Base-by-base conservation (phyloP, 768 basidiomycete genomes). In the Rhodotorula toruloides region DNA sequence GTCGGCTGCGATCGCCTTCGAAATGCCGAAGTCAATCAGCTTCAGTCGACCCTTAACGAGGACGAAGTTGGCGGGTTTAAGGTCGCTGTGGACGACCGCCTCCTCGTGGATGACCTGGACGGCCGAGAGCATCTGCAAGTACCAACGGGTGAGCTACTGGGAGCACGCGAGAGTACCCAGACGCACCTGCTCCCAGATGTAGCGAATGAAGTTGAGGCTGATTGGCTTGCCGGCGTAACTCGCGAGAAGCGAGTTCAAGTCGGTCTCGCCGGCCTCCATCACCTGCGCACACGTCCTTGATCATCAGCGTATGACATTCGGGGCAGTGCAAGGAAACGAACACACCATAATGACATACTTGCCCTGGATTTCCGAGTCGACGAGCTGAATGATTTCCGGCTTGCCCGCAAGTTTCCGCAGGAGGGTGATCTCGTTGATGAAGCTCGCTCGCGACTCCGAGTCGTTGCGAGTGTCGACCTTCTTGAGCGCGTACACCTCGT, bases 11-110 rank as follows among this genome's bases (percentile, higher is more conserved):
- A 99, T 94, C 14, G 93, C 93, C 76, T 97, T 97, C 21, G 94
- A 93, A 74, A 99, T 99, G n/a, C 94, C 94, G 75, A 99, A 99
- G 77, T 99, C 94, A 71, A 99, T 99, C 68, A 99, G 80, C 82
- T 99, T 99, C 62, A 99, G 81, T 71, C 91, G 88, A 10, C 94
- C 94, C 64, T 87, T 86, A 61, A 98, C 94, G 37, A 99, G 82
- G 29, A 99, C 93, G 72, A 99, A 99, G 78, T 99, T 99, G 7
- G 96, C 94, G 11, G 94, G 94, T 77, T 99, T 99, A 61, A 98
- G 82, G 78, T 99, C 94, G 27, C 93, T 94, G 78, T 99, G 94
- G 4, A 99, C 94, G 67, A 99, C 96, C 79, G 94, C 94, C 79
- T 96, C 92, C 70, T 94, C 90, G 75, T 99, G 94, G 58, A 97